phyloP scores from a whole-genome alignment of 352 stramenopile species.

The Aphanomyces cochlioides region DNA sequence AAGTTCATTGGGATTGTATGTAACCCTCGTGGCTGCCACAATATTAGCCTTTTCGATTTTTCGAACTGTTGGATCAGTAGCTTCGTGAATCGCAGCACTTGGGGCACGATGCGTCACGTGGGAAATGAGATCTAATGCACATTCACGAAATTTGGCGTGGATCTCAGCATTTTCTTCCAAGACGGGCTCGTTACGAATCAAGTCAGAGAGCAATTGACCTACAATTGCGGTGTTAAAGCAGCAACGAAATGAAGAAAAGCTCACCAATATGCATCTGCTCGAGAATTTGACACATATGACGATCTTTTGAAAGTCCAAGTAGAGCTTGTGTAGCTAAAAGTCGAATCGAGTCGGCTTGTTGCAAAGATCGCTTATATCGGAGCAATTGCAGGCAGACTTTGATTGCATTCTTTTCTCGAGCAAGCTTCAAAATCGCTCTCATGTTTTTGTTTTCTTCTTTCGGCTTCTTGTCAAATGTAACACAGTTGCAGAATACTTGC shows the following conservation, averaged over 20 bases:
- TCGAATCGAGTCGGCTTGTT: slow-evolving; percentile 83
- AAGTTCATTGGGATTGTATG: slow-evolving; percentile 79
- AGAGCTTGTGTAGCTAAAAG: slow-evolving; percentile 76
- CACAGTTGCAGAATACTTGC: slow-evolving; percentile 78
- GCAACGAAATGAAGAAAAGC: neutral
- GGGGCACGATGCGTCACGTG: slow-evolving; percentile 78
- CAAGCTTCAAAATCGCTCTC: slow-evolving; percentile 64
- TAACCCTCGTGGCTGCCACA: slow-evolving; percentile 82
- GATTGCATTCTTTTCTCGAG: slow-evolving; percentile 76
- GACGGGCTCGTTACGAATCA: slow-evolving; percentile 80
- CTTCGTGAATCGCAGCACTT: slow-evolving; percentile 82
- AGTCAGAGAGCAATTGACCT: slow-evolving; percentile 74
- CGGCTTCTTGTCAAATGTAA: slow-evolving; percentile 46
- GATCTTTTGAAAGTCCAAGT: slow-evolving; percentile 75
- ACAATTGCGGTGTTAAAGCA: neutral
- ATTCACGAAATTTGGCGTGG: slow-evolving; percentile 83
- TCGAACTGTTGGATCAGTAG: slow-evolving; percentile 77
- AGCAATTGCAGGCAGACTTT: slow-evolving; percentile 86
- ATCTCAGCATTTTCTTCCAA: slow-evolving; percentile 83
- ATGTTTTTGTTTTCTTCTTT: slow-evolving; percentile 54
- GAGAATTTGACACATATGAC: slow-evolving; percentile 85
- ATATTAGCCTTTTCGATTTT: slow-evolving; percentile 89
- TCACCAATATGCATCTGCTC: slow-evolving; percentile 84
- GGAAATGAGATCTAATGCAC: slow-evolving; percentile 83
- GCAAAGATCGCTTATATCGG: slow-evolving; percentile 81